Evolutionary conservation across 2,329 filamentous ascomycete species (phyloP), one percentile per base, ranked within the genome.

Genomic region (Chrysosporium queenslandicum): DNA sequence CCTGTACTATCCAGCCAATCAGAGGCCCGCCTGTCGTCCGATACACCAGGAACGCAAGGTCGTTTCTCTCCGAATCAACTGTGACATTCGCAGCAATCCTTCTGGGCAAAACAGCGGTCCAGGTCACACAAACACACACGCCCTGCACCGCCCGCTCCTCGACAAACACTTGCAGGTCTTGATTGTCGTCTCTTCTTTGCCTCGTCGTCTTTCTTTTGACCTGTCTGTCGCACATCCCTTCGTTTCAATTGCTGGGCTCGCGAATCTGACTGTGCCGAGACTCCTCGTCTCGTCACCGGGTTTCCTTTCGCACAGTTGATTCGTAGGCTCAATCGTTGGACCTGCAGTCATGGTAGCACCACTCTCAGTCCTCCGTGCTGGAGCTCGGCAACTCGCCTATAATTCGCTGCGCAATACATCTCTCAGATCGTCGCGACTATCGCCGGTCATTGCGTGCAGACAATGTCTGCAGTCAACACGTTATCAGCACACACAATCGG

Each of bases 391-490:
- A 40, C 46, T 59, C 30, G 47, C 47, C 20, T 50, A 41, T 20
- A 46, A 23, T 27, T 25, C 45, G n/a, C 39, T 51, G 20, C 54
- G 47, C 40, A 47, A 40, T 53, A 16, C 41, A 40, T 43, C 41
- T 9, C 43, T 45, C 23, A 46, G 50, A 39, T 29, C 53, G 14
- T 36, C 50, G 8, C 56, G 53, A 36, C 58, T 62, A 6, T 64
- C 65, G 9, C 61, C 63, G 51, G 60, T 65, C 54, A 65, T 62
- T 18, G 57, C 62, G 25, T 56, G 58, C 52, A 60, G 63, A 21
- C 65, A 65, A 39, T 60, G 59, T 45, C 51, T 70, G 34, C 59
- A 66, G 16, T 49, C 60, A 12, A 50, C 62, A n/a, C 58, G 64
- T 29, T 58, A 61, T 37, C 55, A 60, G 5, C 49, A 51, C 6